Conservation (phyloP, 2,329 filamentous ascomycete species). For the Scedosporium boydii region DNA sequence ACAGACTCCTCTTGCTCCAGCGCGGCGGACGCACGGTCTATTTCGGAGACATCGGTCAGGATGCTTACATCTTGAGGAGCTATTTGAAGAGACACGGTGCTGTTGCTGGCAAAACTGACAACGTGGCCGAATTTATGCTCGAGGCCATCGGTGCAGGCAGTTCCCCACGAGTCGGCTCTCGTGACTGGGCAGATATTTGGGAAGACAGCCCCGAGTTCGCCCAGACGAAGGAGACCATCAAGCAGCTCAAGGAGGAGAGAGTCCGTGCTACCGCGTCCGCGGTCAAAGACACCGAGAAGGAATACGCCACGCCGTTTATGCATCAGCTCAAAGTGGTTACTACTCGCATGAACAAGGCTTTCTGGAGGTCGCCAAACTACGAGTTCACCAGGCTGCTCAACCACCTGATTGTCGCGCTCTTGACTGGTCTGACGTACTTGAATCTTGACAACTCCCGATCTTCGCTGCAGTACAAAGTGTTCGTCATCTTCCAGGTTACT, state of each 20-base stretch:
- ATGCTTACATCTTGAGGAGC: conserved; percentile 60
- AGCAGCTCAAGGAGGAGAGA: conserved; percentile 54
- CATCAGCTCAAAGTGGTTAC: conserved; percentile 74
- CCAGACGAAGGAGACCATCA: conserved; percentile 56
- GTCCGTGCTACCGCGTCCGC: conserved; percentile 26
- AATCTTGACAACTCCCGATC: conserved; percentile 66
- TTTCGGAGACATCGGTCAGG: conserved; percentile 73
- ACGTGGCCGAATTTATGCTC: conserved; percentile 72
- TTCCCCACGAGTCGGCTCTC: conserved; percentile 59
- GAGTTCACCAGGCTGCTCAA: conserved; percentile 82
- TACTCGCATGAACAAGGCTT: conserved; percentile 63
- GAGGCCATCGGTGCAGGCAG: conserved; percentile 74
- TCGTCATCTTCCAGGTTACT: conserved; percentile 83
- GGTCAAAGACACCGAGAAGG: conserved; percentile 51
- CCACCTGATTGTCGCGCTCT: conserved; percentile 66
- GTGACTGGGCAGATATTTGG: conserved; percentile 78
- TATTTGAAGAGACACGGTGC: conserved; percentile 54
- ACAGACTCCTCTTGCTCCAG: conserved; percentile 69
- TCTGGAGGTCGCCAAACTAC: conserved; percentile 83
- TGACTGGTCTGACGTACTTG: conserved; percentile 73
- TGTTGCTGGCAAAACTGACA: conserved; percentile 43
- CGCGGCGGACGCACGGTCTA: conserved; percentile 74
- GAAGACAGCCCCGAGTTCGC: conserved; percentile 60
- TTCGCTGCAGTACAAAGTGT: conserved; percentile 76
- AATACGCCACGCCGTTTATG: conserved; percentile 71